Evolutionary conservation across 139 green algal genomes (phyloP), one percentile per base, ranked within the genome.

Genomic region (Chlorella sp.): DNA sequence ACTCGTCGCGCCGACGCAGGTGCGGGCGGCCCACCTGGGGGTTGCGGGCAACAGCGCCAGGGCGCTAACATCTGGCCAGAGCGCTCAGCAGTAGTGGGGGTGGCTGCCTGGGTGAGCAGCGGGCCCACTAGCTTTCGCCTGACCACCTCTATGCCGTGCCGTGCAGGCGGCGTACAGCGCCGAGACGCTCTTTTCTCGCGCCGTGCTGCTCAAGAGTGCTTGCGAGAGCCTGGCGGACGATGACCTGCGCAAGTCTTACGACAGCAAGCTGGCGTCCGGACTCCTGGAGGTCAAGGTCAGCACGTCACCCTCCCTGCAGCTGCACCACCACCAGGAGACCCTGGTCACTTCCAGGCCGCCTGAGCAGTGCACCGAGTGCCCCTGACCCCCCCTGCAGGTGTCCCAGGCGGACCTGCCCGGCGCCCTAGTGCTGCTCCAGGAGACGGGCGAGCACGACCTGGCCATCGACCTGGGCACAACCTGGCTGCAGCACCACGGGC

Each of bases 401-500:
- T 73, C 60, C 33, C 67, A 70, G 55, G 31, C 72, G n/a, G 74
- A 86, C 74, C 67, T 86, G 32, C 81, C 81, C 3, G 81, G 71
- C 1, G 71, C 77, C 22, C 71, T 86, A 33, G 81, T 86, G 4
- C 50, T 86, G 59, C 67, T 86, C n/a, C 79, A 85, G 63, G 77
- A 86, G 74, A 49, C 74, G 10, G 81, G 81, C 33, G 62, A 79
- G 42, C 65, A 67, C 33, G 36, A 66, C 17, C 24, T 73, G 29
- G 77, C 78, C 2, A 49, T 83, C 0, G 31, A 73, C 14, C 67
- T 83, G 22, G 81, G 74, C 29, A 22, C 3, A 10, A 24, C 30
- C 3, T 67, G 62, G 62, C 62, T 67, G 3, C 10, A 55, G 42
- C 17, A 55, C 10, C 42, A 24, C 17, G 42, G 42, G 62, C 62